phyloP scores from a whole-genome alignment of 305 asterid species.

The Caryopteris hybrid region DNA sequence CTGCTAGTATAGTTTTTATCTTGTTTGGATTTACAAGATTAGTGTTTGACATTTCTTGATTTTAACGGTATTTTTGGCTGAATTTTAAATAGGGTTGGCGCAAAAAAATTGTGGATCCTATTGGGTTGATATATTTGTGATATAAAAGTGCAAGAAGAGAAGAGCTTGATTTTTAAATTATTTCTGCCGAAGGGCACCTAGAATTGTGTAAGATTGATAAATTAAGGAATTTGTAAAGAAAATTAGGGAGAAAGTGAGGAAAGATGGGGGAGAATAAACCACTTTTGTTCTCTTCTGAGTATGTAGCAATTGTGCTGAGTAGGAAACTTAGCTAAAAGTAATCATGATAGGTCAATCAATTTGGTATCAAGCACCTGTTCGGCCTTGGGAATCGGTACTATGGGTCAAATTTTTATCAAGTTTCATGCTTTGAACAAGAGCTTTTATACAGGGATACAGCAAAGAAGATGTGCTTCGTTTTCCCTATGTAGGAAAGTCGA shows the following conservation, averaged over 20 bases:
- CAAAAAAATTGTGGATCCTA: background rate
- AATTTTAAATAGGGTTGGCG: background rate
- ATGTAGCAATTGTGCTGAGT: background rate
- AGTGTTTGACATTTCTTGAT: background rate
- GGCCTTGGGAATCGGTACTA: background rate
- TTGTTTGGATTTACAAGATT: background rate
- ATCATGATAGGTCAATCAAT: background rate
- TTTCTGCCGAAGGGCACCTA: background rate
- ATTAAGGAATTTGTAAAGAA: background rate
- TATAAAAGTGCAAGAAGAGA: background rate
- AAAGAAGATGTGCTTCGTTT: background rate
- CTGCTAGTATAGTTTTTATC: background rate
- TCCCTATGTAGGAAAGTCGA: background rate
- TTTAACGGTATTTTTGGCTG: slow-evolving; percentile 6
- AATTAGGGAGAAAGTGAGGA: background rate
- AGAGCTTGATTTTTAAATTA: background rate
- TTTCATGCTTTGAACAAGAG: background rate
- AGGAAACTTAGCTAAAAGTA: no score
- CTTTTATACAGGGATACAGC: background rate
- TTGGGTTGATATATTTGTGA: slow-evolving; percentile 1
- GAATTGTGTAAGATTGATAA: background rate
- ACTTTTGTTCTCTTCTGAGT: background rate
- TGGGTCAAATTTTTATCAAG: background rate
- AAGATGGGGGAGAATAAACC: no score
- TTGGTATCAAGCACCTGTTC: background rate